Percentiles rank a stretch among this genome's conserved stretches.
Conservation (phyloP, 2,329 filamentous ascomycete genomes). For the Acrocalymma vagum region DNA sequence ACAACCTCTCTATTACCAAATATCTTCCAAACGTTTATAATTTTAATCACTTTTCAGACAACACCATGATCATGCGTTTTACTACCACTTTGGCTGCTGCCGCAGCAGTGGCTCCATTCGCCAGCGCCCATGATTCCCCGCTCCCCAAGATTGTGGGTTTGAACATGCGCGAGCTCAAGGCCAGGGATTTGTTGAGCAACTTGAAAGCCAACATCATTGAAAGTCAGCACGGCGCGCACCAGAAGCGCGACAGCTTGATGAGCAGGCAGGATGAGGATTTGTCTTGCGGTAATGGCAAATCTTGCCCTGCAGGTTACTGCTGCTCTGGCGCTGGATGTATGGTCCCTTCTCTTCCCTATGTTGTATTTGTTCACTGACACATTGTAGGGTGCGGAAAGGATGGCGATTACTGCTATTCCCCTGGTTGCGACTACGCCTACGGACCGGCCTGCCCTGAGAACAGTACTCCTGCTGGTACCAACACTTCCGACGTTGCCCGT, state of each 20-base stretch:
- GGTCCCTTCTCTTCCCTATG: not conserved
- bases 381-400: conserved; percentile 60
- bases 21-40: conserved; percentile 27
- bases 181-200: conserved; percentile 39
- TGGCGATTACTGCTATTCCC: conserved; percentile 66
- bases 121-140: conserved; percentile 37
- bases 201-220: conserved; percentile 34
- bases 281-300: conserved; percentile 41
- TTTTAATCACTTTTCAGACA: conserved; percentile 32
- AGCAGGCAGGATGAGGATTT: conserved; percentile 39
- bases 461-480: conserved; percentile 60
- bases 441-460: conserved; percentile 71
- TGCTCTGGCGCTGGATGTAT: conserved; percentile 44
- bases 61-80: conserved; percentile 40
- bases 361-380: conserved; percentile 16
- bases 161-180: conserved; percentile 44
- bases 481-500: conserved; percentile 63
- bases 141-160: conserved; percentile 45
- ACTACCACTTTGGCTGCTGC: conserved; percentile 38
- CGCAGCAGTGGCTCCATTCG: conserved; percentile 38
- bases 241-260: conserved; percentile 25
- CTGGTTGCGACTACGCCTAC: conserved; percentile 68
- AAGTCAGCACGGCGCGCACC: conserved; percentile 25
- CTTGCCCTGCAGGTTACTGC: conserved; percentile 43
- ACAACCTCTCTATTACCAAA: conserved; percentile 15